Evolutionary conservation across 2,329 filamentous ascomycete genomes (phyloP).

Genomic region (Penicillium sp.): DNA sequence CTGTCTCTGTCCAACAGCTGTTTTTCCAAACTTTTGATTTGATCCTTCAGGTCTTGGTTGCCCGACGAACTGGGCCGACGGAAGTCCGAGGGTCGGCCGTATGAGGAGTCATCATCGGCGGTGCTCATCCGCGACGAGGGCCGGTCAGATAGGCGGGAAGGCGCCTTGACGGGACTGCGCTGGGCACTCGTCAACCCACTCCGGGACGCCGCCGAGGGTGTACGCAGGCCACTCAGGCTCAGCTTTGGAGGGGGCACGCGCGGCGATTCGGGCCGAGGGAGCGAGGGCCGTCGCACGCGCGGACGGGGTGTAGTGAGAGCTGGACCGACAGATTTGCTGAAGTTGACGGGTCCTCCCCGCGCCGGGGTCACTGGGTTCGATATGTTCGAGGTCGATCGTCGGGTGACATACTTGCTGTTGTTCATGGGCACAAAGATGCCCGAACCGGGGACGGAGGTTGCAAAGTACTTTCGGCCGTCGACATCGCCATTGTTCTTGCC

Average conservation of each 20-base stretch:
- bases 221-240: conserved; percentile 56
- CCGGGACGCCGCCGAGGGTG: conserved; percentile 51
- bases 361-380: conserved; percentile 69
- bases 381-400: conserved; percentile 53
- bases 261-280: conserved; percentile 88
- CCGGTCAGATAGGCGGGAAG: conserved; percentile 41
- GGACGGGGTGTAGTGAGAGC: conserved; percentile 68
- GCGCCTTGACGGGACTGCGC: conserved; percentile 41
- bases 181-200: conserved; percentile 46
- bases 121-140: conserved; percentile 42
- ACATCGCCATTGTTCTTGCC: conserved; percentile 98
- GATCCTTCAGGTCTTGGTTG: conserved; percentile 59
- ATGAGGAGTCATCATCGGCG: conserved; percentile 38
- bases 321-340: conserved; percentile 85
- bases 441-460: conserved; percentile 72
- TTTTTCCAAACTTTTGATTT: conserved; percentile 70
- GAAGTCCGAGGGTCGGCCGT: conserved; percentile 33
- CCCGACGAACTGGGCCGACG: conserved; percentile 30
- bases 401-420: conserved; percentile 67
- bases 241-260: conserved; percentile 60
- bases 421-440: conserved; percentile 91
- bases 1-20: conserved; percentile 82
- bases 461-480: conserved; percentile 82
- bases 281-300: conserved; percentile 67
- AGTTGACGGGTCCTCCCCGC: conserved; percentile 70